Percentiles rank a stretch among this genome's conserved stretches.
Conservation (phyloP, 108 stramenopile genomes). For the Ochromonas danica region DNA sequence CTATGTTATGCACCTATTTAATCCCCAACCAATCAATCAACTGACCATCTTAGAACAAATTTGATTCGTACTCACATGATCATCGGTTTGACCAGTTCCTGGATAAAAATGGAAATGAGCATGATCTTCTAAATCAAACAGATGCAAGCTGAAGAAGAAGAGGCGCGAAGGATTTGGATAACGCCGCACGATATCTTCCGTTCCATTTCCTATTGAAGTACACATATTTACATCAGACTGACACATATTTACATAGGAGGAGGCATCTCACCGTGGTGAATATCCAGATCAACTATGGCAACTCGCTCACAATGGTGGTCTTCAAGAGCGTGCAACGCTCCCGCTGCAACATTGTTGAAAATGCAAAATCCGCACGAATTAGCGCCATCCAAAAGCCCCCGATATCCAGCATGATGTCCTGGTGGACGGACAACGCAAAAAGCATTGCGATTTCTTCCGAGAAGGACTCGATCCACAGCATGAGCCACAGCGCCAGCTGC, state of each 20-base stretch:
- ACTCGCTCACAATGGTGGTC: conserved; percentile 48
- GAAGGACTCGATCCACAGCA: conserved; percentile 71
- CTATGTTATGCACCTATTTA: conserved; percentile 75
- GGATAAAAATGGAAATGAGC: conserved; percentile 87
- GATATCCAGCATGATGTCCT: conserved; percentile 93
- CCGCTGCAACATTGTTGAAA: conserved; percentile 93
- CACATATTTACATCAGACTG: too few species aligned
- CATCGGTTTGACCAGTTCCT: conserved; percentile 82
- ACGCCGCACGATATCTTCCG: conserved; percentile 87
- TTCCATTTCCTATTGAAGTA: conserved; percentile 71
- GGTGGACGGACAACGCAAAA: conserved; percentile 95
- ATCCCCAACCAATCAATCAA: neutral
- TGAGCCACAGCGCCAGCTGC: conserved; percentile 88
- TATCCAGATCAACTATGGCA: conserved; percentile 96
- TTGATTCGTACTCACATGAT: conserved; percentile 44
- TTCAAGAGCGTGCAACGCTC: conserved; percentile 88
- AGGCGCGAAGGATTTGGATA: conserved; percentile 75
- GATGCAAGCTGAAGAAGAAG: conserved; percentile 87
- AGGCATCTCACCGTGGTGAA: conserved; percentile 69
- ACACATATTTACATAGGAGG: too few species aligned
- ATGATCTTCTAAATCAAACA: conserved; percentile 78
- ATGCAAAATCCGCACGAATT: conserved; percentile 97
- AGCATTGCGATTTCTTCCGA: conserved; percentile 72
- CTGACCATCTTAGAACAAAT: neutral
- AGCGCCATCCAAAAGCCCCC: conserved; percentile 79